Evolutionary conservation across 805 yeast genomes (phyloP), one percentile per base, ranked within the genome.

Genomic region (Pichia exigua): DNA sequence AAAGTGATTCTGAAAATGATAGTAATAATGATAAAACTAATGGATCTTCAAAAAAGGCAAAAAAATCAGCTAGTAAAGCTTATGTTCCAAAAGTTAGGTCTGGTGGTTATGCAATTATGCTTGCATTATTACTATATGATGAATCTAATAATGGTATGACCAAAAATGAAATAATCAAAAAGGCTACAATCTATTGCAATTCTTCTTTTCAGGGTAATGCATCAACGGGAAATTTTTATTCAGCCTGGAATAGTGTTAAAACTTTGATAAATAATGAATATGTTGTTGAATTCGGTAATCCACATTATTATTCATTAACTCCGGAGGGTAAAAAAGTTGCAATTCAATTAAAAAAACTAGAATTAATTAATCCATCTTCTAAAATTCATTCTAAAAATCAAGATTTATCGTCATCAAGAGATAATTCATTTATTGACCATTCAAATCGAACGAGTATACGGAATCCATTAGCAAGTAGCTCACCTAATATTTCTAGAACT

Each of bases 31-130:
- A 26, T 17, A 30, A 20, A 10, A 42, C 44, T 45, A 30, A 32
- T 21, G 42, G 46, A 45, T 9, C 28, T 21, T 22, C 26, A 44
- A 35, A 41, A 43, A 22, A 32, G 41, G 35, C 35, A 41, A 49
- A 44, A 44, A 54, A 43, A 22, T 45, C 44, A 30, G 55, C 55
- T 42, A 61, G 61, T 52, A 62, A 61, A 44, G 72, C 67, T 39
- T 89, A 86, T 64, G 74, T 89, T 0, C 97, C 97, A 0, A 74
- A 73, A 46, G 79, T 81, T 54, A 69, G 91, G 38, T 81, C 94
- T 0, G 97, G 97, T 1, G 95, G 87, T 0, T 91, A 87, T 69
- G 96, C 94, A 0, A 85, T 90, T 10, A 59, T 90, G 20, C 54
- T 88, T 20, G 82, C 83, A 0, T 66, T 90, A 3, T 68, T 73